A percentile compares a stretch with the other conserved stretches of the same genome.
Evolutionary conservation across 2,329 filamentous ascomycete species (phyloP).

Genomic region (Davidsoniella neocaledoniae): DNA sequence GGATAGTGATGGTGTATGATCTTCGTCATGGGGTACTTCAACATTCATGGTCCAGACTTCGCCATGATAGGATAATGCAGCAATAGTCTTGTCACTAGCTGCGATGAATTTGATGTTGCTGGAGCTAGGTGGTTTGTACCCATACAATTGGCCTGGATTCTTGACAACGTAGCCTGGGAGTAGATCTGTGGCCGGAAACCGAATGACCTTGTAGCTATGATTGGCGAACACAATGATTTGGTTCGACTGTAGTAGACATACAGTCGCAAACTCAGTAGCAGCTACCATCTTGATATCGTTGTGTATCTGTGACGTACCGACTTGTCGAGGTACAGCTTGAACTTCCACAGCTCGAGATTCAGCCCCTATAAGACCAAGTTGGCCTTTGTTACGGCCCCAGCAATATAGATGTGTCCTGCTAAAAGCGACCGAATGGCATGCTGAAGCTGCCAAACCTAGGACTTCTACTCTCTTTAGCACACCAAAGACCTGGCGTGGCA

Average conservation of each 20-base stretch:
- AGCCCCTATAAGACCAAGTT: slow-evolving; percentile 85
- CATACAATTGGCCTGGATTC: slow-evolving; percentile 21
- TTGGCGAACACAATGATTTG: slow-evolving; percentile 91
- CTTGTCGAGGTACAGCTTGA: slow-evolving; percentile 69
- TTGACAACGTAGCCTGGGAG: slow-evolving; percentile 38
- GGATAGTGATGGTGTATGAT: slow-evolving; percentile 46
- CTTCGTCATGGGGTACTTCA: slow-evolving; percentile 49
- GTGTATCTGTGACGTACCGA: slow-evolving; percentile 68
- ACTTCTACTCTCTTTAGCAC: slow-evolving; percentile 74
- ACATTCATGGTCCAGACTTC: slow-evolving; percentile 78
- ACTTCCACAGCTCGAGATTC: slow-evolving; percentile 79
- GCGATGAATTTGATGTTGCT: slow-evolving; percentile 53
- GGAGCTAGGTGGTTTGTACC: slow-evolving; percentile 39
- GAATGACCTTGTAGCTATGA: slow-evolving; percentile 84
- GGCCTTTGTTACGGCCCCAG: slow-evolving; percentile 89
- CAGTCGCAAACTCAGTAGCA: slow-evolving; percentile 80
- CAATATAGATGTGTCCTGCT: slow-evolving; percentile 70
- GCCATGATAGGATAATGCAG: slow-evolving; percentile 66
- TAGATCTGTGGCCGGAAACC: slow-evolving; percentile 57
- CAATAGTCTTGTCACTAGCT: slow-evolving; percentile 80
- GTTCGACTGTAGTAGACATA: slow-evolving; percentile 67
- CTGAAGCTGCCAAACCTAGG: slow-evolving; percentile 69
- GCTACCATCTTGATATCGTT: slow-evolving; percentile 61
- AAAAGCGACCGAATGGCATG: slow-evolving; percentile 80
- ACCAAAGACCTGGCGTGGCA: slow-evolving; percentile 80